Evolutionary conservation across 371 early-diverging fungal species (phyloP).

Genomic region (Actinomucor elegans): DNA sequence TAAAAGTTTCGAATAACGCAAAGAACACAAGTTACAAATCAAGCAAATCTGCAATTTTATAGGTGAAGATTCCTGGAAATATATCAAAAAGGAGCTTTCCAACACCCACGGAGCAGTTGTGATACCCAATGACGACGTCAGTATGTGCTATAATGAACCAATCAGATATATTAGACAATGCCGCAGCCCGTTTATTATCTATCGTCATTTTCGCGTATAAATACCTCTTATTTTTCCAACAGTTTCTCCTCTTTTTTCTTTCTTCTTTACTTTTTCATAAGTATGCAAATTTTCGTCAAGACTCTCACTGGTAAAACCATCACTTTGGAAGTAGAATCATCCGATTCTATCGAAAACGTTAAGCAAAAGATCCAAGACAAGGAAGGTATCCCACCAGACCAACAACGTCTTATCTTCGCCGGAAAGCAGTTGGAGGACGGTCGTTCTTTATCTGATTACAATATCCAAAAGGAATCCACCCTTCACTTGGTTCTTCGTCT

Average conservation of each 20-base stretch:
- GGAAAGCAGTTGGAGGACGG: slow-evolving; percentile 98
- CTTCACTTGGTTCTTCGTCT: slow-evolving; percentile 96
- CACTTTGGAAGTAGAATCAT: slow-evolving; percentile 95
- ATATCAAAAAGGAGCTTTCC: neutral
- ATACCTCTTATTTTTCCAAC: neutral
- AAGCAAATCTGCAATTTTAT: neutral
- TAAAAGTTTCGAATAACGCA: neutral
- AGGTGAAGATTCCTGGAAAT: slow-evolving; percentile 6
- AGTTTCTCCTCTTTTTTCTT: neutral
- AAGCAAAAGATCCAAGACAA: slow-evolving; percentile 99
- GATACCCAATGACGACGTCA: slow-evolving; percentile 17
- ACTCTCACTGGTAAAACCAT: slow-evolving; percentile 98
- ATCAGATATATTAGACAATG: slow-evolving; percentile 1
- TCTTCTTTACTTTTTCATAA: neutral
- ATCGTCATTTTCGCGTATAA: neutral
- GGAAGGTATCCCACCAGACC: slow-evolving; percentile 97
- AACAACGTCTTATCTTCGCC: slow-evolving; percentile 99
- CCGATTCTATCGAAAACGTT: slow-evolving; percentile 88
- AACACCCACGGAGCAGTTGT: slow-evolving; percentile 1
- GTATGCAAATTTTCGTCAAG: slow-evolving; percentile 91
- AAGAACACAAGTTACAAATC: neutral
- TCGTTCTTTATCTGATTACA: slow-evolving; percentile 81
- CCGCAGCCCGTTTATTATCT: slow-evolving; percentile 8
- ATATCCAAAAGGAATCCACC: slow-evolving; percentile 93
- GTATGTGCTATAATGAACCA: slow-evolving; percentile 1